phyloP scores from a whole-genome alignment of 176 grass and related monocot genomes.

The Neostapfia colusana region DNA sequence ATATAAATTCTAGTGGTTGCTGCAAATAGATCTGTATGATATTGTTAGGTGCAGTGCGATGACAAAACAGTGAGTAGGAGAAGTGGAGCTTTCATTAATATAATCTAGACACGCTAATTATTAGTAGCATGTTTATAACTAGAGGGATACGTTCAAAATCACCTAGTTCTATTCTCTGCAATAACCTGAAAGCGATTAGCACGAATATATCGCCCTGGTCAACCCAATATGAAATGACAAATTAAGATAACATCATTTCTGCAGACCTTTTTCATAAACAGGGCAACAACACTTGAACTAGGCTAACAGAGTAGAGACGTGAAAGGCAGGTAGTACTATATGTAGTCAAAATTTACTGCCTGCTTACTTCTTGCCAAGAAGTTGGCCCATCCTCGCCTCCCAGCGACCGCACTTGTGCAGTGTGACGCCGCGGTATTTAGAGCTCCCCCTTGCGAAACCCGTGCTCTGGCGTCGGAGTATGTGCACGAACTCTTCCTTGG shows the following conservation, averaged over 20 bases:
- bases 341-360: not conserved
- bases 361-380: constrained; percentile 95
- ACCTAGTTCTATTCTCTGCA: not conserved
- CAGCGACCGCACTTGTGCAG: constrained; percentile 97
- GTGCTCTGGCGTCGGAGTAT: constrained; percentile 96
- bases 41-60: constrained; percentile 8
- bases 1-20: constrained; percentile 33
- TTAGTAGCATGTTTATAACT: not conserved
- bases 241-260: not conserved
- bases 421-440: constrained; percentile 91
- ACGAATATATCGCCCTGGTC: not conserved
- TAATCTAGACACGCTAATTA: constrained; percentile 11
- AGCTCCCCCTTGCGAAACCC: constrained; percentile 91
- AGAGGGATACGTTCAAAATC: not conserved
- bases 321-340: not conserved
- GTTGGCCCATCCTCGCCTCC: constrained; percentile 97
- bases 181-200: not conserved
- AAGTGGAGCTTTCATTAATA: constrained; percentile 23
- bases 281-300: not conserved
- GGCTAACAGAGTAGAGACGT: constrained; percentile 1
- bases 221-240: not conserved
- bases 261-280: not conserved
- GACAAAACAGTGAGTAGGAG: constrained; percentile 4
- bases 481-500: constrained; percentile 98
- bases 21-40: constrained; percentile 27